Evolutionary conservation across 1,284 basidiomycete genomes (phyloP), one percentile per base, ranked within the genome.

Genomic region (Trametes versicolor): DNA sequence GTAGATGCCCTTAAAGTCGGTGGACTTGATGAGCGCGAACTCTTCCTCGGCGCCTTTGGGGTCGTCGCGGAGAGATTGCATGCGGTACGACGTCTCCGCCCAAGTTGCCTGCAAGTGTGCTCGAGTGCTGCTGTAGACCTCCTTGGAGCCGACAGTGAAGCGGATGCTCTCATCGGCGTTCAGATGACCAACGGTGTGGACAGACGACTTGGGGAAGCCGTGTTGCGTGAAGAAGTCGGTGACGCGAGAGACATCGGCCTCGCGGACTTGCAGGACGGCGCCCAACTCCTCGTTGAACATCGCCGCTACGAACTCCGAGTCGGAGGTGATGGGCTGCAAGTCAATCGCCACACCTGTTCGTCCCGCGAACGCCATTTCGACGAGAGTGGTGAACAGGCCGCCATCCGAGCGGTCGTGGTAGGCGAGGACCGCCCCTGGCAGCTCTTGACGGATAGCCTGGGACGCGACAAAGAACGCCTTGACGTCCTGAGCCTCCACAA

Each of bases 361-460:
- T 27, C 96, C 97, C 7, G 97, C 96, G 73, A 99, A 99, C 50
- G 89, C 87, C 98, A 99, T 99, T 80, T 99, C 98, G n/a, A 85
- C 91, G 36, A 98, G 76, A 4, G 97, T 93, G 0, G 94, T 92
- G 77, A 99, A 92, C 39, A 99, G 81, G 51, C 97, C 98, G 62
- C 98, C 98, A 74, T 99, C 98, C 0, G 97, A 99, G 23, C 97
- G 90, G 79, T 99, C 98, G 77, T 99, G 98, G 77, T 99, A 99
- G 0, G 98, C 97, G 45, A 99, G 83, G 0, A 99, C 89, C 27
- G 94, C 76, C 1, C 82, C 87, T 6, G 88, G 85, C 54, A 87
- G 79, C 4, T 81, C 80, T 63, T 79, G 75, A 74, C 92, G 91
- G 54, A 96, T 82, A 7, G 80, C 79, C 74, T 95, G 91, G 9